Evolutionary conservation across 768 basidiomycete species (phyloP).

Genomic region (Rossbeevera mucosa): DNA sequence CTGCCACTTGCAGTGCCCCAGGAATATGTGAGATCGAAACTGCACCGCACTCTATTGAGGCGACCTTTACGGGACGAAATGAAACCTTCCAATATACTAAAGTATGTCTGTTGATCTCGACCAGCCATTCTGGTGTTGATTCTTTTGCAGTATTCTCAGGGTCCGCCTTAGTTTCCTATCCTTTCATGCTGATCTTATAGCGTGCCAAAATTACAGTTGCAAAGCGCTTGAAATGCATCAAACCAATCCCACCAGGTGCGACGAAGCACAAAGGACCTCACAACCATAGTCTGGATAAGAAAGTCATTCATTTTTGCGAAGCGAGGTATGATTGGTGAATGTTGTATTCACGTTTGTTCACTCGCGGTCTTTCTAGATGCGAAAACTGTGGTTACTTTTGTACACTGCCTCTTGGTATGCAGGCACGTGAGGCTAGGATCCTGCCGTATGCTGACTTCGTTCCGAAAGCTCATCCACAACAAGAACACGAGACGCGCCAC

Average conservation of each 20-base stretch:
- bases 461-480: constrained; percentile 49
- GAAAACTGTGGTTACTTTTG: constrained; percentile 56
- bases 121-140: background rate
- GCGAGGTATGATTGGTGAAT: constrained; percentile 29
- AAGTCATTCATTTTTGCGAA: constrained; percentile 54
- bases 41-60: constrained; percentile 54
- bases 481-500: constrained; percentile 59
- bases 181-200: background rate
- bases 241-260: constrained; percentile 41
- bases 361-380: constrained; percentile 34
- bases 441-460: background rate
- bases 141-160: constrained; percentile 47
- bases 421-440: fast-evolving
- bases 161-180: constrained; percentile 21
- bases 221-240: constrained; percentile 47
- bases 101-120: constrained; percentile 28
- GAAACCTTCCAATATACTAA: constrained; percentile 65
- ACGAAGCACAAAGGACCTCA: constrained; percentile 46
- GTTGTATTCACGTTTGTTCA: background rate
- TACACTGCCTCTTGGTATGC: constrained; percentile 49
- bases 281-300: constrained; percentile 41
- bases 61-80: constrained; percentile 55
- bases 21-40: constrained; percentile 63
- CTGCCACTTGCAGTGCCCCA: constrained; percentile 35
- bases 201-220: constrained; percentile 31